phyloP scores from a whole-genome alignment of 2,329 filamentous ascomycete species.

The Dendrostoma leiphaemia region DNA sequence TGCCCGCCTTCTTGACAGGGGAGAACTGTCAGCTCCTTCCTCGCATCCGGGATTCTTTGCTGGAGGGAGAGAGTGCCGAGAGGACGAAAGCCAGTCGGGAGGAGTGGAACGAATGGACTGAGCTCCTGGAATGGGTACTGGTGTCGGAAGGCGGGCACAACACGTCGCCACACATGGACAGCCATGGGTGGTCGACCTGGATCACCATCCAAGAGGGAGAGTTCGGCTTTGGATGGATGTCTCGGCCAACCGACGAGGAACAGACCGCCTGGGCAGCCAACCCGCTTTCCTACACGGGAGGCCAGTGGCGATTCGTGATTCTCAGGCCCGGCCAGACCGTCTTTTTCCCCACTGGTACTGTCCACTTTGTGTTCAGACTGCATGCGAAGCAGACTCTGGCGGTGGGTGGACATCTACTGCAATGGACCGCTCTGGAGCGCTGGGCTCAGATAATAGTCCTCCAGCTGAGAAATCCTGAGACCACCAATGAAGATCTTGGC shows the following conservation, averaged over 20 bases:
- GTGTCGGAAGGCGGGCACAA: constrained; percentile 32
- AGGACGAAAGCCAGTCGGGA: constrained; percentile 25
- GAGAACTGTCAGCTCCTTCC: constrained; percentile 30
- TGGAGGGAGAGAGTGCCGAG: constrained; percentile 36
- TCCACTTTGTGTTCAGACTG: constrained; percentile 33
- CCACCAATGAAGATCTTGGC: constrained; percentile 30
- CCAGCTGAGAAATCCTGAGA: constrained; percentile 27
- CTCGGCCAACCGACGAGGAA: constrained; percentile 26
- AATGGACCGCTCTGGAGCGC: constrained; percentile 30
- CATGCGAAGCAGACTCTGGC: constrained; percentile 28
- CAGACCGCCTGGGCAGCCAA: constrained; percentile 26
- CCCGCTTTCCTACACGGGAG: constrained; percentile 24
- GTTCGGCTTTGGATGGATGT: constrained; percentile 32
- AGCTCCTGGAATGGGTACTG: constrained; percentile 32
- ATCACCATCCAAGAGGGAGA: constrained; percentile 31
- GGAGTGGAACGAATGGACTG: constrained; percentile 32
- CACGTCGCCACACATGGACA: constrained; percentile 33
- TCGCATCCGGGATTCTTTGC: constrained; percentile 27
- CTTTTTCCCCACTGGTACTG: constrained; percentile 32
- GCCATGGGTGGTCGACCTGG: constrained; percentile 33
- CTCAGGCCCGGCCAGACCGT: constrained; percentile 33
- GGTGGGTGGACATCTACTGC: constrained; percentile 32
- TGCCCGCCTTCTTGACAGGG: constrained; percentile 25
- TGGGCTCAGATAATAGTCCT: constrained; percentile 29
- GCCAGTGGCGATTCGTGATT: constrained; percentile 30